Evolutionary conservation across 345 rosid genomes (phyloP).

Genomic region (Clausena lansium): DNA sequence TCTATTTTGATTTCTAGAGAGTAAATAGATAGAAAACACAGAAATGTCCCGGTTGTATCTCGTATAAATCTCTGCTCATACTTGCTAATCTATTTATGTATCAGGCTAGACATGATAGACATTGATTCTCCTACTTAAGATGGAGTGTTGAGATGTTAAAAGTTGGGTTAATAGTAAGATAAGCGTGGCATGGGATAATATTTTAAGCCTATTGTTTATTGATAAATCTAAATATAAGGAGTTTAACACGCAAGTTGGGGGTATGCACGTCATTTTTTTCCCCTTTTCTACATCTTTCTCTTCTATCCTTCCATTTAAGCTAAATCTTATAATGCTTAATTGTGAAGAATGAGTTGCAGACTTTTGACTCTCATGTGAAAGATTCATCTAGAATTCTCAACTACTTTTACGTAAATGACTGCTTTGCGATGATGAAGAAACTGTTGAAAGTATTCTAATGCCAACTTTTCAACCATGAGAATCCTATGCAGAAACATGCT

Average conservation of each 20-base stretch:
- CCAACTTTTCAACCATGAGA: neutral
- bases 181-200: neutral
- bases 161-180: neutral
- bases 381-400: neutral
- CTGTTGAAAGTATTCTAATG: neutral
- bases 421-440: neutral
- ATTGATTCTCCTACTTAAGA: neutral
- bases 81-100: neutral
- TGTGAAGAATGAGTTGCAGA: neutral
- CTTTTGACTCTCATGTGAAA: neutral
- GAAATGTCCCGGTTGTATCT: neutral
- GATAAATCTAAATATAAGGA: neutral
- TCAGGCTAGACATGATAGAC: neutral
- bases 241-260: neutral
- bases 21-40: neutral
- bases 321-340: neutral
- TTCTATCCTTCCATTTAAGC: neutral
- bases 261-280: neutral
- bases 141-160: neutral
- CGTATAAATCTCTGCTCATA: neutral
- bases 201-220: neutral
- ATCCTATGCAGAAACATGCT: neutral
- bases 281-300: neutral
- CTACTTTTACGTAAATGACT: neutral
- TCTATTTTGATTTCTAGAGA: neutral